Evolutionary conservation across 371 early-diverging fungal genomes (phyloP).

Genomic region (Cladochytrium tenue): DNA sequence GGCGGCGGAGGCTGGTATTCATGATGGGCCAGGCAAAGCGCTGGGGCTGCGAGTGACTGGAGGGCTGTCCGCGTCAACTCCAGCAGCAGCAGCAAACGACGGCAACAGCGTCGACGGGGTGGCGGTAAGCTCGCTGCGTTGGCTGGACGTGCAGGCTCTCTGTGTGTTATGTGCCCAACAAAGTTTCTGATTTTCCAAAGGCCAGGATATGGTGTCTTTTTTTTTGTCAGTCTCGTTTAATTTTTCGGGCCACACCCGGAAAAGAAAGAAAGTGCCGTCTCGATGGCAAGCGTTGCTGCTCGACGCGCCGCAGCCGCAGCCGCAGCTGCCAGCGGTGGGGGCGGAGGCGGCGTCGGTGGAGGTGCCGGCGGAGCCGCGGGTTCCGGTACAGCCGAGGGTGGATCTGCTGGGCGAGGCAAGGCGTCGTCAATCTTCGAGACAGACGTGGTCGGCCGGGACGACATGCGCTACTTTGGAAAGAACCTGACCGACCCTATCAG

Average conservation of each 20-base stretch:
- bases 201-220: not conserved
- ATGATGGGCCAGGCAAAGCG: not conserved
- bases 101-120: not conserved
- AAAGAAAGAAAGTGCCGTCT: not conserved
- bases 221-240: not conserved
- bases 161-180: not conserved
- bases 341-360: not conserved
- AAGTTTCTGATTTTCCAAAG: not conserved
- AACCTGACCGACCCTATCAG: conserved; percentile 63
- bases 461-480: conserved; percentile 56
- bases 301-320: not conserved
- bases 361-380: not conserved
- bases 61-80: not conserved
- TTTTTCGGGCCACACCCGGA: not conserved
- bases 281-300: not conserved
- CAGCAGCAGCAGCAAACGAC: not conserved
- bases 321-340: not conserved
- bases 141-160: not conserved
- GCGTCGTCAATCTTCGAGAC: conserved; percentile 49
- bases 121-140: not conserved
- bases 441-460: conserved; percentile 47
- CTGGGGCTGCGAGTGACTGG: not conserved
- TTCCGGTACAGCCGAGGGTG: not conserved
- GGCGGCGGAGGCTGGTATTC: not conserved
- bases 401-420: conserved; percentile 36